Percentiles rank a stretch among this genome's conserved stretches.
Conservation (phyloP, 2,329 filamentous ascomycete species). For the Alternaria sp. region DNA sequence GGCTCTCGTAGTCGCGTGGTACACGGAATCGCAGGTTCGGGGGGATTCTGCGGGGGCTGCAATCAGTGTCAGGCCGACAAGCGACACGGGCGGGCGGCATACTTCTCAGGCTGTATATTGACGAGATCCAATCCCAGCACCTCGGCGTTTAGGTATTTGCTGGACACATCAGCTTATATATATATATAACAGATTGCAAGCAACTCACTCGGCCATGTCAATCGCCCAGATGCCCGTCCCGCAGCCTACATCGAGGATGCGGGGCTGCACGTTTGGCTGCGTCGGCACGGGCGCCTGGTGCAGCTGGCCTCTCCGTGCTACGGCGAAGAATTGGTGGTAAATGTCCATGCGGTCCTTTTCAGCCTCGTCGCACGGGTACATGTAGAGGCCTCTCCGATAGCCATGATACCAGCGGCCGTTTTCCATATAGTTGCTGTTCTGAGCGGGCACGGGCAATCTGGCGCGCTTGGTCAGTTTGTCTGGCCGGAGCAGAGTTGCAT, state of each 20-base stretch:
- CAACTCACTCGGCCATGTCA: constrained; percentile 78
- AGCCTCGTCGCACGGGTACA: constrained; percentile 79
- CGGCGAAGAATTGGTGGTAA: constrained; percentile 78
- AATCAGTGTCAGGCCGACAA: constrained; percentile 48
- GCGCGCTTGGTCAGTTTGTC: constrained; percentile 18
- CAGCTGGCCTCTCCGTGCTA: constrained; percentile 66
- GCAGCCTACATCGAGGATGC: constrained; percentile 75
- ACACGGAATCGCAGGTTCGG: constrained; percentile 71
- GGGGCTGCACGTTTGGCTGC: constrained; percentile 48
- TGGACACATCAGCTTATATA: constrained; percentile 37
- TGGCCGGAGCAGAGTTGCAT: constrained; percentile 10
- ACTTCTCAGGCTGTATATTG: constrained; percentile 68
- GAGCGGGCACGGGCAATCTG: constrained; percentile 52
- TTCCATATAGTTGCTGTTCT: constrained; percentile 63
- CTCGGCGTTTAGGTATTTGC: constrained; percentile 65
- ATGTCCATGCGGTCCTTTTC: constrained; percentile 84
- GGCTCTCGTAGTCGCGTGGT: constrained; percentile 79
- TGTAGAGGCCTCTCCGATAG: constrained; percentile 73
- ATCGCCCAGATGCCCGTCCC: constrained; percentile 94
- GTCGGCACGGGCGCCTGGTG: constrained; percentile 55
- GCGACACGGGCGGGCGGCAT: constrained; percentile 51
- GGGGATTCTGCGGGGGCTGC: constrained; percentile 67
- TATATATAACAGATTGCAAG: neutral
- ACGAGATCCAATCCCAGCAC: constrained; percentile 68
- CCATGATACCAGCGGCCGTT: constrained; percentile 76